Evolutionary conservation across 2,329 filamentous ascomycete species (phyloP), one percentile per base, ranked within the genome.

Genomic region (Hypocreales sp.): DNA sequence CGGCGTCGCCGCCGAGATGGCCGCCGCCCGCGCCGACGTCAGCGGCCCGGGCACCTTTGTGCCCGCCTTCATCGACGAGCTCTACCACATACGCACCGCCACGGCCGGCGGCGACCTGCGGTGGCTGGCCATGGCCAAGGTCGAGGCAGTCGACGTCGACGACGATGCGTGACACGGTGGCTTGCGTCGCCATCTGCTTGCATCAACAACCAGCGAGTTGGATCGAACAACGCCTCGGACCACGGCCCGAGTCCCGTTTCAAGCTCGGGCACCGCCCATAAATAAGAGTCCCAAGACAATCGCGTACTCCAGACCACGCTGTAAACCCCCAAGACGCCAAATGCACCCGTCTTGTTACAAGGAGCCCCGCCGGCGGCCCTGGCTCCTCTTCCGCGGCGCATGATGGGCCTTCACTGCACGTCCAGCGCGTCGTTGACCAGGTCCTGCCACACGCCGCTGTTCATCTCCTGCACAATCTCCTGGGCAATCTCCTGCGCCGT

Each of bases 31-130:
- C 28, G 32, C 56, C 0, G 64, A 74, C 35, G 81, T 90, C 4
- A 62, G 60, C 32, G 87, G 87, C 0, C 84, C 87, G 0, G 87
- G 87, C 0, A 82, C 74, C 1, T 94, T 94, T 56, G 73, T 92
- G 9, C 78, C 83, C 0, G 76, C 76, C 0, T 86, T 94, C 43
- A 56, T 94, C 22, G 87, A 95, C 40, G 79, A 70, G 51, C 41
- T 77, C 35, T 64, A 62, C 39, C 46, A 47, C 15, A 41, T 72
- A 12, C 51, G 68, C 29, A 56, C 55, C 36, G 57, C 58, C 18
- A 66, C 67, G 4, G 53, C 50, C 1, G 42, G 46, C 5, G 63
- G 60, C 0, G 55, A 72, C 33, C 26, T 56, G 7, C 38, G 36
- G 6, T 79, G 72, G 72, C 44, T 71, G 30, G 44, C 51, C 26